Conservation (phyloP, 106 monocot species). For the Dendrobium chrysotoxum region DNA sequence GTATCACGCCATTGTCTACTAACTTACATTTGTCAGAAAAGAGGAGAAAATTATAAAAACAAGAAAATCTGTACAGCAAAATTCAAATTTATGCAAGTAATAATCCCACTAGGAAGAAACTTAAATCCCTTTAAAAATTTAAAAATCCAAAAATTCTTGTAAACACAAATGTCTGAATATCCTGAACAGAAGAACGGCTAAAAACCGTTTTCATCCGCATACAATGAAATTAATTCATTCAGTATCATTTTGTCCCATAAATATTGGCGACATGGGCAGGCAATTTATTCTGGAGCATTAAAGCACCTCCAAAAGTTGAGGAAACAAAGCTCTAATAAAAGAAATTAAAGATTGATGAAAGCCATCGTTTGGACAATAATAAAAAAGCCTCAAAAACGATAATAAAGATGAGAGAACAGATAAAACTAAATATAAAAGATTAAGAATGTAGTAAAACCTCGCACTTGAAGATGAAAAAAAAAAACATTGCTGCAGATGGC, state of each 20-base stretch:
- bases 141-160: background rate
- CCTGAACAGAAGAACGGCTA: background rate
- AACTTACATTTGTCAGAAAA: background rate
- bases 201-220: background rate
- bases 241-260: background rate
- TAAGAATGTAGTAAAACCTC: background rate
- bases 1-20: background rate
- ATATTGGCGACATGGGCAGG: background rate
- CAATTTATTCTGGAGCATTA: background rate
- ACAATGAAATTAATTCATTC: background rate
- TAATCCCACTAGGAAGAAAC: background rate
- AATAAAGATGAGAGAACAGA: background rate
- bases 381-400: background rate
- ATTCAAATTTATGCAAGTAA: background rate
- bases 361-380: background rate
- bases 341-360: conserved; percentile 1
- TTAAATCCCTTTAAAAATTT: background rate
- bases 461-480: background rate
- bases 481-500: background rate
- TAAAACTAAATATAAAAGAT: background rate
- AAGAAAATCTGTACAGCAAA: background rate
- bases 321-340: background rate
- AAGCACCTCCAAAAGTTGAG: background rate
- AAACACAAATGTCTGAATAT: background rate
- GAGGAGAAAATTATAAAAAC: background rate